A percentile compares a stretch with the other conserved stretches of the same genome.
Evolutionary conservation across 176 grass and related monocot genomes (phyloP).

Genomic region (Thinopyrum elongatum): DNA sequence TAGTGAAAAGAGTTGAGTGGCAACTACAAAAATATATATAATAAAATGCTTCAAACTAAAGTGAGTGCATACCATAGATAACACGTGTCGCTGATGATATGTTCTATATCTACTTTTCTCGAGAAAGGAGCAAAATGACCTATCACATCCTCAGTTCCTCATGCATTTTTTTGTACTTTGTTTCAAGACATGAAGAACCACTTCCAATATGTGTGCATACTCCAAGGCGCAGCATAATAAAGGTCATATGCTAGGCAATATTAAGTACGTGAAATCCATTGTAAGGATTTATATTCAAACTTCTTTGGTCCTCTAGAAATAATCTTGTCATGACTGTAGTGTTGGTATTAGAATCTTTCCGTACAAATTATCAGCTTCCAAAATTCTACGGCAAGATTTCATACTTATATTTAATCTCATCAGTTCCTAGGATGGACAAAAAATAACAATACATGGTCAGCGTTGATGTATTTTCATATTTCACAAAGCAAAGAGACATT

Average conservation of each 20-base stretch:
- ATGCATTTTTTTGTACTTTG: constrained; percentile 97
- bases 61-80: neutral
- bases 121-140: constrained; percentile 99
- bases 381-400: constrained; percentile 77
- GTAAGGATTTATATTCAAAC: constrained; percentile 33
- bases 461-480: no score
- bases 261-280: neutral
- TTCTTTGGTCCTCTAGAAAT: constrained; percentile 95
- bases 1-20: no score
- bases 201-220: constrained; percentile 97
- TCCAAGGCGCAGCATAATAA: constrained; percentile 24
- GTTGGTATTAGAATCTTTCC: constrained; percentile 94
- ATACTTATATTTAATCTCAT: constrained; percentile 91
- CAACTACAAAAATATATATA: no score
- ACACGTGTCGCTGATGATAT: neutral
- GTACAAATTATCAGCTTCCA: constrained; percentile 94
- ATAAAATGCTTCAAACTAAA: no score
- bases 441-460: no score
- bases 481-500: no score
- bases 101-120: constrained; percentile 56
- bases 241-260: constrained; percentile 30
- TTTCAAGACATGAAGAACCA: constrained; percentile 91
- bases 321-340: constrained; percentile 93
- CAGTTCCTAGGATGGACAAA: constrained; percentile 53
- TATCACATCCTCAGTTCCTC: constrained; percentile 74